Conservation (phyloP, 2,329 filamentous ascomycete genomes). For the Microdochium trichocladiopsis region DNA sequence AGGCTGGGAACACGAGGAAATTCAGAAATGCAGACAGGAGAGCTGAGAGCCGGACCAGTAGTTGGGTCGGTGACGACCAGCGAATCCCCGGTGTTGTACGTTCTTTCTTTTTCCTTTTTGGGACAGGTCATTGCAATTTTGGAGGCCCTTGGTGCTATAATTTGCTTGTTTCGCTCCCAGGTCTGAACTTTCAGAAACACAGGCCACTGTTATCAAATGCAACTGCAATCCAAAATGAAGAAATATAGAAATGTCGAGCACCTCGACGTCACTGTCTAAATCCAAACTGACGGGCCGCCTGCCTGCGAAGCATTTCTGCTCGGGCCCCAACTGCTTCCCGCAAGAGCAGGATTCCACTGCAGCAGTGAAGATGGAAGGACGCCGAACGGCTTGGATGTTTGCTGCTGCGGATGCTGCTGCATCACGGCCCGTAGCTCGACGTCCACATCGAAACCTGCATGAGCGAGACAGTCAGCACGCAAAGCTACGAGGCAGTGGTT, state of each 20-base stretch:
- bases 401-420: background rate
- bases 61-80: no score
- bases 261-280: background rate
- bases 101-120: background rate
- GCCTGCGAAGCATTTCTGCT: background rate
- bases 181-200: background rate
- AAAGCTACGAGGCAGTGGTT: background rate
- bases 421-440: background rate
- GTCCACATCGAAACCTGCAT: background rate
- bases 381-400: background rate
- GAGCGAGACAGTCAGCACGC: background rate
- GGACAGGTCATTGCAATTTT: background rate
- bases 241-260: background rate
- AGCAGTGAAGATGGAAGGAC: background rate
- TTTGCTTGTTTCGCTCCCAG: background rate
- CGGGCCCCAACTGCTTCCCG: background rate
- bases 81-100: background rate
- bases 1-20: background rate
- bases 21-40: background rate
- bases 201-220: background rate
- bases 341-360: background rate
- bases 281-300: background rate
- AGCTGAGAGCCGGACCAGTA: no score
- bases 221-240: background rate
- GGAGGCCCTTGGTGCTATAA: background rate